A percentile compares a stretch with the other conserved stretches of the same genome.
Evolutionary conservation across 2,329 filamentous ascomycete species (phyloP).

Genomic region (Hymenoscyphus fructigenus): DNA sequence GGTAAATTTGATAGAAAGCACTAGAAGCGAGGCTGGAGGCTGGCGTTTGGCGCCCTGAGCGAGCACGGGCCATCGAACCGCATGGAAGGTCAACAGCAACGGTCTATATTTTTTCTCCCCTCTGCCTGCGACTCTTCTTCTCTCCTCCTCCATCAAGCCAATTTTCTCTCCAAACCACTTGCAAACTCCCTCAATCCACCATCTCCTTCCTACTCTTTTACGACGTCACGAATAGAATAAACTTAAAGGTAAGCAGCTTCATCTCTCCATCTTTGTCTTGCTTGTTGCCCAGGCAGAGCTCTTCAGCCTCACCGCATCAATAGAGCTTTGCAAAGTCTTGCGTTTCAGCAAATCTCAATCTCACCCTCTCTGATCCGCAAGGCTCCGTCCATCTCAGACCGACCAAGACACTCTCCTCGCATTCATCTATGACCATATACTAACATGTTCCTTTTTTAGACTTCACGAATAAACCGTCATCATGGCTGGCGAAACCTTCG

Average conservation of each 20-base stretch:
- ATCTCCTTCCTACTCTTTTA: slow-evolving; percentile 1
- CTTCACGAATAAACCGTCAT: slow-evolving; percentile 44
- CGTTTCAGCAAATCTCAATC: neutral
- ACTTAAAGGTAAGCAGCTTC: slow-evolving; percentile 12
- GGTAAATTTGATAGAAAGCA: slow-evolving; percentile 8
- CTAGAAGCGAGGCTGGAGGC: slow-evolving; percentile 13
- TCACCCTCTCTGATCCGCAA: neutral
- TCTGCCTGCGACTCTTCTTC: neutral
- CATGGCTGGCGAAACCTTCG: slow-evolving; percentile 92
- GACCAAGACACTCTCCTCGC: neutral
- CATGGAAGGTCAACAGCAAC: slow-evolving; percentile 8
- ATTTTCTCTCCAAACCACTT: slow-evolving; percentile 5
- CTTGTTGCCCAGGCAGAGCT: slow-evolving; percentile 16
- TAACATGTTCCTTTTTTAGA: slow-evolving; percentile 19
- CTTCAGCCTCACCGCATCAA: slow-evolving; percentile 24
- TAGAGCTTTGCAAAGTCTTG: slow-evolving; percentile 15
- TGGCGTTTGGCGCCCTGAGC: neutral
- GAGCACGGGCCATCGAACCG: slow-evolving; percentile 9
- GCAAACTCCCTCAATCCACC: slow-evolving; percentile 10
- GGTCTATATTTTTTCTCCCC: slow-evolving; percentile 14
- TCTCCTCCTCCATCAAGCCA: slow-evolving; percentile 9
- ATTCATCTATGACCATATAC: slow-evolving; percentile 5
- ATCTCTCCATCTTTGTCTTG: neutral
- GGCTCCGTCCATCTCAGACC: neutral
- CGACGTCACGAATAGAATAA: slow-evolving; percentile 19